phyloP scores from a whole-genome alignment of 768 basidiomycete species.

The Xerocomus spinulosus region DNA sequence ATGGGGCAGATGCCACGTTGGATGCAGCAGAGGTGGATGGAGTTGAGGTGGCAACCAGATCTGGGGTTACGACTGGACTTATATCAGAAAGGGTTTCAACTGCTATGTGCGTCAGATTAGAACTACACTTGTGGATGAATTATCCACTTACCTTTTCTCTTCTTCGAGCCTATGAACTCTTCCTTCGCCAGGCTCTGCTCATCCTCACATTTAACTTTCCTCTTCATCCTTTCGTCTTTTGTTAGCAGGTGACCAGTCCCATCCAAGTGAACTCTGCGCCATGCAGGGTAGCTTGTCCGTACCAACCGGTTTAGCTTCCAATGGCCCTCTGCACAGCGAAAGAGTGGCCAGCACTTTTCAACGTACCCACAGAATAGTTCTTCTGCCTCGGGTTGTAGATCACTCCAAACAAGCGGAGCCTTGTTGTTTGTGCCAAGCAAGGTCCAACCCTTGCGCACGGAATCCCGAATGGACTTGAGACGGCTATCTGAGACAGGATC shows the following conservation, averaged over 20 bases:
- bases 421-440: background rate
- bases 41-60: too few relatives aligned
- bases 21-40: too few relatives aligned
- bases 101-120: too few relatives aligned
- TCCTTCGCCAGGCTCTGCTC: background rate
- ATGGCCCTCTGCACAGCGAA: background rate
- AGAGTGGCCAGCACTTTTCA: background rate
- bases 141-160: background rate
- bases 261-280: background rate
- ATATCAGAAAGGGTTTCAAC: too few relatives aligned
- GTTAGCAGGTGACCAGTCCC: too few relatives aligned
- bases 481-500: background rate
- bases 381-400: background rate
- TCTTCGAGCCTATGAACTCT: background rate
- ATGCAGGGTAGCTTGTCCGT: background rate
- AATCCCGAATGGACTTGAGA: background rate
- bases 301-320: slow-evolving; percentile 1
- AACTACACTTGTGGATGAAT: too few relatives aligned
- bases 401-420: background rate
- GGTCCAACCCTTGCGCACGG: background rate
- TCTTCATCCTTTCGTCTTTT: background rate
- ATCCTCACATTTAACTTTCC: too few relatives aligned
- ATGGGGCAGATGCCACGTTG: too few relatives aligned
- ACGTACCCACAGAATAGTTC: background rate
- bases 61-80: too few relatives aligned